A percentile compares a stretch with the other conserved stretches of the same genome.
phyloP scores from a whole-genome alignment of 2,329 filamentous ascomycete genomes.

The Orbilia oligospora region DNA sequence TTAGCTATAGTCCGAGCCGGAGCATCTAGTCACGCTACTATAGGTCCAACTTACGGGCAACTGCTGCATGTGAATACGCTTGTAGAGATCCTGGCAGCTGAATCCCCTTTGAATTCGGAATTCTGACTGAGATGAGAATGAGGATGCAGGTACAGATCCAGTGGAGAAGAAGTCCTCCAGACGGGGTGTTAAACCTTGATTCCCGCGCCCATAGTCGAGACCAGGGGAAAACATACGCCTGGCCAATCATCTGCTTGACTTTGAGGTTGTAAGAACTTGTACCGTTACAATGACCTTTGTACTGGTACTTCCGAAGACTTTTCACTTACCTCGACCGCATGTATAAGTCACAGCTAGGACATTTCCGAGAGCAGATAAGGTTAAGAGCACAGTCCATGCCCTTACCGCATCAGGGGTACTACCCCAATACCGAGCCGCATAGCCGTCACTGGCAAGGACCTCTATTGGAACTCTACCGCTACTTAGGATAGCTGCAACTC shows the following conservation, averaged over 20 bases:
- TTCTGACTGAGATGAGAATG: conserved; percentile 61
- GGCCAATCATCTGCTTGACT: conserved; percentile 67
- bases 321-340: conserved; percentile 46
- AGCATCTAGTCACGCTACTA: neutral
- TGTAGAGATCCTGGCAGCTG: conserved; percentile 38
- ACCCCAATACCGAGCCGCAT: conserved; percentile 46
- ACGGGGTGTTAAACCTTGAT: conserved; percentile 66
- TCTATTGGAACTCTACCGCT: conserved; percentile 22
- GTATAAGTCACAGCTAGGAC: conserved; percentile 65
- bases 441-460: conserved; percentile 38
- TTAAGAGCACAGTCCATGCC: conserved; percentile 43
- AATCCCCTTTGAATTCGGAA: conserved; percentile 40
- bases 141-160: conserved; percentile 66
- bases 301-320: conserved; percentile 4
- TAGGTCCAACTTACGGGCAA: conserved; percentile 40
- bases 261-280: conserved; percentile 28
- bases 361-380: conserved; percentile 63
- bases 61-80: conserved; percentile 46
- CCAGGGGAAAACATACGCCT: conserved; percentile 66
- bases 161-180: conserved; percentile 66
- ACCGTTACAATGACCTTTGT: conserved; percentile 10
- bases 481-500: neutral
- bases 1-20: conserved; percentile 8
- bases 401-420: conserved; percentile 22
- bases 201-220: conserved; percentile 66